Evolutionary conservation across 768 basidiomycete genomes (phyloP), one percentile per base, ranked within the genome.

Genomic region (Trametes cinnabarina): DNA sequence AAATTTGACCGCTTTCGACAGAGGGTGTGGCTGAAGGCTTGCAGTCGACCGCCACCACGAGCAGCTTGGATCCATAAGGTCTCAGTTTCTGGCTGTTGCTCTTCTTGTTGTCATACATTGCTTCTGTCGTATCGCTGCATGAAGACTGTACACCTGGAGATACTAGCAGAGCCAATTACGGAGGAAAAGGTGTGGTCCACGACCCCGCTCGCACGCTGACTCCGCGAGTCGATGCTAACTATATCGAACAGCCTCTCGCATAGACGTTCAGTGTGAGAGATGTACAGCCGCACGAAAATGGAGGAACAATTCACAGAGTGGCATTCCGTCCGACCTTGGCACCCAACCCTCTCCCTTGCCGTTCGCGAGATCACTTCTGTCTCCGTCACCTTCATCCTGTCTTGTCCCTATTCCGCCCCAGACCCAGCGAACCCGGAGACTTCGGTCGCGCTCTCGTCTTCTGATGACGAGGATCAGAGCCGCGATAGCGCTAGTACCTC

Each of bases 341-440:
- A 80, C 4, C 85, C 86, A 35, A 84, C 83, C 30, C 75, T 92
- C n/a, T 79, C 82, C 1, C 81, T 93, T 14, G 73, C 80, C 12
- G 87, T 92, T 40, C 80, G 83, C 41, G 91, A 93, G 76, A 85
- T 93, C 49, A 90, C 92, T 22, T 92, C 91, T 0, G 91, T 92
- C 41, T 92, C 91, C 1, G 89, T 83, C 9, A 92, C 90, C 66
- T 82, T 83, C 63, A 82, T 82, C 3, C 74, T 77, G 58, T 87
- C 68, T 1, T 74, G 72, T 7, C 78, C 74, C 32, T 88, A 74
- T 66, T 93, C 92, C 20, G 72, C 73, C 64, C 77, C 80, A 73
- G 84, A 73, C 19, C 71, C 71, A 34, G 87, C 86, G 32, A 80
- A 67, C 48, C 77, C 78, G 44, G 71, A 78, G 34, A 70, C 76